Conservation (phyloP, 2,329 filamentous ascomycete genomes). For the Septoria linicola region DNA sequence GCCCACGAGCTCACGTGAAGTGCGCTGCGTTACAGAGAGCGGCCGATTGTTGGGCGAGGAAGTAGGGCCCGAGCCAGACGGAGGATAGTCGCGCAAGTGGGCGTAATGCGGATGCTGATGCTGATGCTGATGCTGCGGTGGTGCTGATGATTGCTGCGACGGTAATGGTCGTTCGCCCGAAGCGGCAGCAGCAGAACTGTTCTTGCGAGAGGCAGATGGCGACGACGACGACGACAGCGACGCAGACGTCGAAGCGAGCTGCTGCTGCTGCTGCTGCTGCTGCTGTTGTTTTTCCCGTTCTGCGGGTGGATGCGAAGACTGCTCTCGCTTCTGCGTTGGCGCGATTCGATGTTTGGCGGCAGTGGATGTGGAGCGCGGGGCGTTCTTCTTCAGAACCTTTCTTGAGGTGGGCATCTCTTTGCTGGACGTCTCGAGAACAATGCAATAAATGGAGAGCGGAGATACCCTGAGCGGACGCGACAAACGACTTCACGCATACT, state of each 20-base stretch:
- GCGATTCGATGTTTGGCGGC: not conserved
- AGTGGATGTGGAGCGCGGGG: too few species aligned
- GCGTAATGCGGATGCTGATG: not conserved
- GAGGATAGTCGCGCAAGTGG: not conserved
- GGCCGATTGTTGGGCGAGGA: constrained; percentile 14
- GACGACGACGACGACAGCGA: not conserved
- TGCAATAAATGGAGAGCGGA: constrained; percentile 8
- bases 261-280: not conserved
- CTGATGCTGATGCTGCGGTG: constrained; percentile 4
- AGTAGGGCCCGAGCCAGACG: too few species aligned
- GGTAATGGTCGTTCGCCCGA: not conserved
- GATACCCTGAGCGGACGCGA: constrained; percentile 3
- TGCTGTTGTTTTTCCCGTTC: not conserved
- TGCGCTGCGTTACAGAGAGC: constrained; percentile 37
- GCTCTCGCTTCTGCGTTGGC: constrained; percentile 6
- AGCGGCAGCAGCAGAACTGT: constrained; percentile 1
- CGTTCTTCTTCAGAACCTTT: not conserved
- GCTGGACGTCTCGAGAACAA: not conserved
- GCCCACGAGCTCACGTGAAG: constrained; percentile 40
- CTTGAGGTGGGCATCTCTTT: not conserved
- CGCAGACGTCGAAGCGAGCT: not conserved
- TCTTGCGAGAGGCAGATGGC: not conserved
- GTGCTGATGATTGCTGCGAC: constrained; percentile 1
- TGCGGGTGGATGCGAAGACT: not conserved
- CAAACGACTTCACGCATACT: constrained; percentile 1